Percentiles rank a stretch among this genome's conserved stretches.
Evolutionary conservation across 177 flowering plant genomes (phyloP).

Genomic region (Vitis hybrid): DNA sequence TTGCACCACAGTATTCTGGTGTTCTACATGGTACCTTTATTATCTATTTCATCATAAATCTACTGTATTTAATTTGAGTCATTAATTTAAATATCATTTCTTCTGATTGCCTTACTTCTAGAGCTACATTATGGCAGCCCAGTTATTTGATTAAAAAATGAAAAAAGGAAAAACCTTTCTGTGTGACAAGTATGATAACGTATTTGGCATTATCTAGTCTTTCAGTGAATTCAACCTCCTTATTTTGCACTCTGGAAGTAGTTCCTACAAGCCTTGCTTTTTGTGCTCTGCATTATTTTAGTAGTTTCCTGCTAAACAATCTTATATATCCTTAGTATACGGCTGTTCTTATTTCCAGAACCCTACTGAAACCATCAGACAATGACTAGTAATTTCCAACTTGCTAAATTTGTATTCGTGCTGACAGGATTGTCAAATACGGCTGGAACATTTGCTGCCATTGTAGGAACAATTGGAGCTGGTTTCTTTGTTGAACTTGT

Average conservation of each 20-base stretch:
- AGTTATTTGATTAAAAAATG: background rate
- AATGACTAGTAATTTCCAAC: too few species aligned
- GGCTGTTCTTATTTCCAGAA: too few species aligned
- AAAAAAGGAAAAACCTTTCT: too few species aligned
- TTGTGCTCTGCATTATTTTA: too few species aligned
- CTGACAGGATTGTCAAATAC: slow-evolving; percentile 80
- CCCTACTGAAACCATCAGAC: too few species aligned
- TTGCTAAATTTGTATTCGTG: slow-evolving; percentile 7
- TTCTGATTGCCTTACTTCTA: background rate
- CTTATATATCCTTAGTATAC: too few species aligned
- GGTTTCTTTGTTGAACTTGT: slow-evolving; percentile 86
- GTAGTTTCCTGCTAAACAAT: too few species aligned
- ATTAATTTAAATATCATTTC: background rate
- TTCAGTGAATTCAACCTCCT: too few species aligned
- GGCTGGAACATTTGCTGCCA: slow-evolving; percentile 91
- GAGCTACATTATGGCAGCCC: background rate
- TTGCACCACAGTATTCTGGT: slow-evolving; percentile 92
- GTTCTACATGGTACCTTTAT: slow-evolving; percentile 77
- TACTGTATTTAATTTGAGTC: background rate
- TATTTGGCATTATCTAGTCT: too few species aligned
- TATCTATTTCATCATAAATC: background rate
- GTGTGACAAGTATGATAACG: too few species aligned
- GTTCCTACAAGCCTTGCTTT: too few species aligned
- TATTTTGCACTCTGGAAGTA: too few species aligned
- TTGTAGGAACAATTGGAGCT: slow-evolving; percentile 89